Base-by-base conservation (phyloP, 176 grass and related monocot genomes). In the Rhynchospora pubera region DNA sequence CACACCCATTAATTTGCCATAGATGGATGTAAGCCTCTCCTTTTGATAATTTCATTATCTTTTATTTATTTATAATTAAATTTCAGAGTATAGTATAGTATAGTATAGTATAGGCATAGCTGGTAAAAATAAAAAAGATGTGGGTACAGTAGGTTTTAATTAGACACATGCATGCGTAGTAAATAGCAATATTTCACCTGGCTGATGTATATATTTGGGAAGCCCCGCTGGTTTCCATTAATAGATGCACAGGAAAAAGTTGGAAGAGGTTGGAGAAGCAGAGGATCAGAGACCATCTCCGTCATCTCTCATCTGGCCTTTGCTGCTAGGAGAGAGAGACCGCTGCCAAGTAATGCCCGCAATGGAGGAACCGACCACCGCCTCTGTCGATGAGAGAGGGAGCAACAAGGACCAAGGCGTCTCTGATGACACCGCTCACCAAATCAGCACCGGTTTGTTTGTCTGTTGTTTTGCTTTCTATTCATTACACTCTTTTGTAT, bases 141-240 rank as follows among this genome's bases (percentile, higher is more conserved):
- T 52, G n/a, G 72, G 15, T 76, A 76, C 6, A 13, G 12, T 76
- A 56, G 9, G 51, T 74, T 34, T 39, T 24, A 15, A 74, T 76
- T 55, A 30, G 22, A 13, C 26, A 24, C 21, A 76, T 76, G 6
- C 48, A 18, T 55, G 13, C 0, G 13, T 21, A 8, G 13, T 76
- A 76, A 76, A 76, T 76, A 76, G 72, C 13, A 76, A 76, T 42
- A 8, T 2, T 5, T 71, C 22, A 1, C 14, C 47, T 76, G 58
- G 78, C 55, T 80, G 57, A 80, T 82, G 43, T 82, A 50, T 82
- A 82, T 82, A 82, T 82, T 53, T 53, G 79, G 79, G 60, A 82
- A 82, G 43, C 79, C 79, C 44, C 79, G 79, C 32, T 82, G 79
- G 79, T 82, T 82, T 82, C 79, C 43, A 82, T 26, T 82, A 28